phyloP scores from a whole-genome alignment of 441 rosid genomes.

The Raphanus hybrid region DNA sequence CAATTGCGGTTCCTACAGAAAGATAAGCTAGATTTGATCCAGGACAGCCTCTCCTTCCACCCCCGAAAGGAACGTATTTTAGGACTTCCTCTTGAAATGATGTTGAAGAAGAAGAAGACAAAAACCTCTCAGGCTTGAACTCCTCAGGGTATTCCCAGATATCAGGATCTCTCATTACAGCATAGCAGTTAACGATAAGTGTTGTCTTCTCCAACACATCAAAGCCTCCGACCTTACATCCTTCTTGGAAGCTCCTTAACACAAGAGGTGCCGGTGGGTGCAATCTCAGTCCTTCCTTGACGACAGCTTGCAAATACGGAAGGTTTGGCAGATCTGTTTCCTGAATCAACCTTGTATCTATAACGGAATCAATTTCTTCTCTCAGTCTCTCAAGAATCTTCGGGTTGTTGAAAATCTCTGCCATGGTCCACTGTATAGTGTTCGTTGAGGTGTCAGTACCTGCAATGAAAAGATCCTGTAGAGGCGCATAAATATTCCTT shows the following conservation, averaged over 20 bases:
- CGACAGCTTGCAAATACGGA: conserved; percentile 10
- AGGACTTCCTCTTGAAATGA: no score
- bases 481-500: no score
- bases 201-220: conserved; percentile 12
- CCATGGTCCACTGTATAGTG: conserved; percentile 26
- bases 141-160: conserved; percentile 21
- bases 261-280: conserved; percentile 5
- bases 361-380: conserved; percentile 15
- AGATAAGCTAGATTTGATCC: no score
- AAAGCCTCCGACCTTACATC: not conserved
- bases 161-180: conserved; percentile 26
- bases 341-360: conserved; percentile 27
- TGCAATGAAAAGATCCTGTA: conserved; percentile 13
- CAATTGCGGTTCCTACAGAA: no score
- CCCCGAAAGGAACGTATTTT: no score
- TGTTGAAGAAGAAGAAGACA: no score
- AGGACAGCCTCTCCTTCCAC: no score
- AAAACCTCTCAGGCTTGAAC: conserved; percentile 33
- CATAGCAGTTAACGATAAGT: conserved; percentile 19
- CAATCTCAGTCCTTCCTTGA: conserved; percentile 26
- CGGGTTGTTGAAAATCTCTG: not conserved
- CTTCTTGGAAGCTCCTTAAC: not conserved
- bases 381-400: not conserved
- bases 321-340: conserved; percentile 33
- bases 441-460: conserved; percentile 8